Percentiles rank a stretch among this genome's conserved stretches.
Evolutionary conservation across 116 monocot species (phyloP).

Genomic region (Cymodocea nodosa): DNA sequence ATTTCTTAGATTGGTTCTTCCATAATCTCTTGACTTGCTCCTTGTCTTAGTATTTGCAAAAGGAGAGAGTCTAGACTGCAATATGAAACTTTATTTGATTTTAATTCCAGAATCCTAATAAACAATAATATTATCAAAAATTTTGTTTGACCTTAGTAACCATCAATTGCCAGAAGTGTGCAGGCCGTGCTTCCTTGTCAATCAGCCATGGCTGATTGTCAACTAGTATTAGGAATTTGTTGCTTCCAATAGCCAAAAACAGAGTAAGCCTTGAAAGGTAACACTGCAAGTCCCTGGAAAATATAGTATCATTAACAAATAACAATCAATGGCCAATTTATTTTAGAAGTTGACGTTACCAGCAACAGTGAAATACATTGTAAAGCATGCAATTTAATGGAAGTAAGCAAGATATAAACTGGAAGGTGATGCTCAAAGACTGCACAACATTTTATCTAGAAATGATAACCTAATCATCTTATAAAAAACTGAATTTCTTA

Average conservation of each 20-base stretch:
- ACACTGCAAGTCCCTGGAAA: slow-evolving; percentile 87
- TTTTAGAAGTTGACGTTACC: not conserved
- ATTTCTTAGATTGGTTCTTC: slow-evolving; percentile 26
- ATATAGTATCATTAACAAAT: not conserved
- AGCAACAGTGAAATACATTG: not conserved
- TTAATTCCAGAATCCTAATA: not conserved
- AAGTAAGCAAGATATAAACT: no score
- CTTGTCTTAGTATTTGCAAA: slow-evolving; percentile 71
- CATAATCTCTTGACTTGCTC: slow-evolving; percentile 28
- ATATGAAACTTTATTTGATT: slow-evolving; percentile 5
- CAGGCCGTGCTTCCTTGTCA: slow-evolving; percentile 45
- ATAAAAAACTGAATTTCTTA: no score
- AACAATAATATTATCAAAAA: not conserved
- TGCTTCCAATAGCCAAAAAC: slow-evolving; percentile 57
- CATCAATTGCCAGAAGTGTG: slow-evolving; percentile 93
- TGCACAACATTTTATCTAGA: no score
- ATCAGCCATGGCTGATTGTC: slow-evolving; percentile 85
- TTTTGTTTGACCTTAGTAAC: slow-evolving; percentile 73
- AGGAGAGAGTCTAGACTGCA: slow-evolving; percentile 91
- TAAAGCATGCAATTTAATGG: slow-evolving; percentile 4
- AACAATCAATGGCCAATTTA: not conserved
- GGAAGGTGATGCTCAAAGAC: no score
- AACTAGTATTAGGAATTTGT: slow-evolving; percentile 78
- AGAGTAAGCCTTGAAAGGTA: slow-evolving; percentile 77
- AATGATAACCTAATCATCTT: no score